These are phyloP conservation scores for Diddensiella transvaalensis DNA, from an alignment of 805 yeast species.

Conservation along the genomic window DNA sequence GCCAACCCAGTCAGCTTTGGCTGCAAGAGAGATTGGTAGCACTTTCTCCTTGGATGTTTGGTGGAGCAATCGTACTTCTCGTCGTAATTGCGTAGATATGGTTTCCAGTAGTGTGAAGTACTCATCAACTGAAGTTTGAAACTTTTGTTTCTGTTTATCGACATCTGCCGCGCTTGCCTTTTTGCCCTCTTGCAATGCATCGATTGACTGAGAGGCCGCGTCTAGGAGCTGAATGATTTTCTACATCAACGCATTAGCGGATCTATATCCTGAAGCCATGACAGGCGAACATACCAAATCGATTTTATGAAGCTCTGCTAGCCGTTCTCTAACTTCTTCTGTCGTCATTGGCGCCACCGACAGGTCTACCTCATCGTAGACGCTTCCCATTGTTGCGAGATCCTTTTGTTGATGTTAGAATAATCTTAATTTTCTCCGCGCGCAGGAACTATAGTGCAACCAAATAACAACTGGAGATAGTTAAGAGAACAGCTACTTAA, in stretches of 20 bases:
- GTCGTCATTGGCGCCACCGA: conserved; percentile 26
- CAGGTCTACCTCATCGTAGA: conserved; percentile 23
- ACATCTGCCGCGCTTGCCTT: conserved; percentile 12
- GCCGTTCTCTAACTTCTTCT: conserved; percentile 28
- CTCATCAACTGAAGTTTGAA: conserved; percentile 42
- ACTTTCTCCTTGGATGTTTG: conserved; percentile 44
- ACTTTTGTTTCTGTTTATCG: conserved; percentile 36
- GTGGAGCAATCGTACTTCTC: conserved; percentile 64
- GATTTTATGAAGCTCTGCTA: conserved; percentile 27
- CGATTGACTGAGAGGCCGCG: conserved; percentile 27
- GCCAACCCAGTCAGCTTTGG: conserved; percentile 68
- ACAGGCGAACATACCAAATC: conserved; percentile 20
- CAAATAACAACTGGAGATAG: no score
- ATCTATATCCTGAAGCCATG: not conserved
- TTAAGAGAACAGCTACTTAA: no score
- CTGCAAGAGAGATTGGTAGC: conserved; percentile 64
- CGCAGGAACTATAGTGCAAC: no score
- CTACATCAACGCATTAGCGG: conserved; percentile 3
- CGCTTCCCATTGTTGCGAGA: conserved; percentile 1
- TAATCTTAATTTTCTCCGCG: not conserved
- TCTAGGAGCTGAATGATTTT: conserved; percentile 26
- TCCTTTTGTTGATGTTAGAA: no score
- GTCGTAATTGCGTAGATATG: conserved; percentile 57
- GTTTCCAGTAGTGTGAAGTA: conserved; percentile 55
- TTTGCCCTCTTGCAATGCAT: conserved; percentile 30